Conservation (phyloP, 257 asterid species). For the Solanum paucissectum region DNA sequence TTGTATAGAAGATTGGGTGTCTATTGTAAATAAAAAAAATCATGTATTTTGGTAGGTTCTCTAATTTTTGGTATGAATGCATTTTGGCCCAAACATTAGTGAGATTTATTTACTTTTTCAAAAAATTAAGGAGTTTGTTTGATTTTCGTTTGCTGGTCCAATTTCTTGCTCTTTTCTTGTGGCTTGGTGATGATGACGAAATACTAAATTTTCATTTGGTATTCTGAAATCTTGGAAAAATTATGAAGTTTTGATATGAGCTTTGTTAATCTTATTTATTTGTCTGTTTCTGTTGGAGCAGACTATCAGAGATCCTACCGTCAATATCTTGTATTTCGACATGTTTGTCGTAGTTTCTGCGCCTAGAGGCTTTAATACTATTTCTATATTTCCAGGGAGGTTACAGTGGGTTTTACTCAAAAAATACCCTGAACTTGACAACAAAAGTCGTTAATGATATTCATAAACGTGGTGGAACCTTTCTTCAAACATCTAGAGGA, state of each 20-base stretch:
- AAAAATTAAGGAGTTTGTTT: neutral
- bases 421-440: conserved; percentile 68
- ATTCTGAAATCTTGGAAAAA: neutral
- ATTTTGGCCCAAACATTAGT: neutral
- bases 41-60: neutral
- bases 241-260: neutral
- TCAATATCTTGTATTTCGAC: neutral
- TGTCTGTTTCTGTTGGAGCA: neutral
- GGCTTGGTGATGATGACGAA: neutral
- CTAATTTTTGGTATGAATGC: neutral
- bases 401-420: conserved; percentile 86
- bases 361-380: neutral
- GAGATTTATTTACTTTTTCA: neutral
- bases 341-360: neutral
- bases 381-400: conserved; percentile 60
- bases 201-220: neutral
- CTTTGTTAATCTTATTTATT: neutral
- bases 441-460: conserved; percentile 74
- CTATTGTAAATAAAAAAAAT: neutral
- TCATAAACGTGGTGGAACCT: conserved; percentile 94
- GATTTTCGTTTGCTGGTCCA: neutral
- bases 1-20: neutral
- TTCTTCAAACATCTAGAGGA: conserved; percentile 91
- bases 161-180: neutral
- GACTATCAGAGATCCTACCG: neutral